Percentiles rank a stretch among this genome's conserved stretches.
These are phyloP conservation scores for Funneliformis mosseae DNA, from an alignment of 192 early-diverging fungal species.

Conservation along the genomic window DNA sequence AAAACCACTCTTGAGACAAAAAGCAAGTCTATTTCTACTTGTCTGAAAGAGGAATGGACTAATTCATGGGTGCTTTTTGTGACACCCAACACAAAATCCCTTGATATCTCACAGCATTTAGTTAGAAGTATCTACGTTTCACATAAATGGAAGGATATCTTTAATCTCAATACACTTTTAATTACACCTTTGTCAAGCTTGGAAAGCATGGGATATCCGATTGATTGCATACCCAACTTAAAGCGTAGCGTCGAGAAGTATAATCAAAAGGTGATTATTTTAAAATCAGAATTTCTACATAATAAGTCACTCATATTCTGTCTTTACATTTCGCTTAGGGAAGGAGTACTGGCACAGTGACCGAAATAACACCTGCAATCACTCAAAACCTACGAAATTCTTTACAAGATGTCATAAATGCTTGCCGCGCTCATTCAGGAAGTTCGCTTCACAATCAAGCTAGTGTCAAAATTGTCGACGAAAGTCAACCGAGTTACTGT, in stretches of 20 bases:
- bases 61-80: background rate
- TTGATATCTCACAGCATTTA: background rate
- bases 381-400: background rate
- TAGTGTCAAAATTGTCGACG: conserved; percentile 35
- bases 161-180: background rate
- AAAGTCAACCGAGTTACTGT: conserved; percentile 51
- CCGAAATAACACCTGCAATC: background rate
- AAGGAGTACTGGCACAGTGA: too few species aligned
- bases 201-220: background rate
- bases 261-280: conserved; percentile 7
- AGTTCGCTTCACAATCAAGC: conserved; percentile 40
- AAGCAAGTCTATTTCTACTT: background rate
- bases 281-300: conserved; percentile 35
- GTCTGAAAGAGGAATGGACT: conserved; percentile 48
- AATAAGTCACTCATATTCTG: conserved; percentile 21
- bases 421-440: conserved; percentile 43
- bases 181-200: background rate
- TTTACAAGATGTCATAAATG: conserved; percentile 25
- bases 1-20: conserved; percentile 37
- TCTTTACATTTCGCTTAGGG: background rate
- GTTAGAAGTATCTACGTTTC: background rate
- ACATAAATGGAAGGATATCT: conserved; percentile 3
- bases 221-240: background rate
- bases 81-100: background rate
- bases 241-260: background rate